Conservation (phyloP, 2,329 filamentous ascomycete genomes). For the Clarireedia monteithiana region DNA sequence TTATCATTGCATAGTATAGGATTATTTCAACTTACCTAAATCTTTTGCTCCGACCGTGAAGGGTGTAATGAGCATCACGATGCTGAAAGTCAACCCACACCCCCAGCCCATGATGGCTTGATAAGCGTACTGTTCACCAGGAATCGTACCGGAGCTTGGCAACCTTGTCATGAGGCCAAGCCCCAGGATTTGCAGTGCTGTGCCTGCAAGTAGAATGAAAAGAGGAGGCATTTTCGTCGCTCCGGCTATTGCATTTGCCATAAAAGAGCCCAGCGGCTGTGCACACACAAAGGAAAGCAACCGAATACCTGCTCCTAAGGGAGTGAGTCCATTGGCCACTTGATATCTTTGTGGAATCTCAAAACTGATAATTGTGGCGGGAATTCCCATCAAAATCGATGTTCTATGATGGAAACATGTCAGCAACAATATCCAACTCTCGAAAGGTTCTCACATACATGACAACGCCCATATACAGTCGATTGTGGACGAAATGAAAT, state of each 20-base stretch:
- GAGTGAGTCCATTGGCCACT: constrained; percentile 11
- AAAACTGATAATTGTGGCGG: constrained; percentile 12
- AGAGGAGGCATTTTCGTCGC: neutral
- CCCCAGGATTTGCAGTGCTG: constrained; percentile 9
- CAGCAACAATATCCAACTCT: neutral
- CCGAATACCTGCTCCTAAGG: constrained; percentile 3
- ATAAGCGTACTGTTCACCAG: constrained; percentile 36
- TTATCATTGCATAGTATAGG: neutral
- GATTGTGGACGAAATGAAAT: neutral
- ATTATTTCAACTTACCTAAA: neutral
- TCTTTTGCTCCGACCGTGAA: constrained; percentile 11
- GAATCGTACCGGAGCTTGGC: constrained; percentile 1
- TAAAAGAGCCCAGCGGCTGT: neutral
- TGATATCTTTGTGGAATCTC: constrained; percentile 14
- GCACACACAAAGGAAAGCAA: neutral
- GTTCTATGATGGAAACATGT: neutral
- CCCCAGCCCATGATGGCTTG: constrained; percentile 50
- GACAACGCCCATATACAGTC: neutral
- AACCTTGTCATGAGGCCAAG: constrained; percentile 6
- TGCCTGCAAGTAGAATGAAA: neutral
- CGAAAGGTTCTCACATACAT: neutral
- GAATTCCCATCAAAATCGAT: constrained; percentile 14
- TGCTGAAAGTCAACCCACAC: constrained; percentile 40
- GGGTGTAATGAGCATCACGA: constrained; percentile 46
- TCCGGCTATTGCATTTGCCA: neutral